These are phyloP conservation scores for Rhodofomes roseus DNA, from an alignment of 1,284 basidiomycete species.

Conservation along the genomic window DNA sequence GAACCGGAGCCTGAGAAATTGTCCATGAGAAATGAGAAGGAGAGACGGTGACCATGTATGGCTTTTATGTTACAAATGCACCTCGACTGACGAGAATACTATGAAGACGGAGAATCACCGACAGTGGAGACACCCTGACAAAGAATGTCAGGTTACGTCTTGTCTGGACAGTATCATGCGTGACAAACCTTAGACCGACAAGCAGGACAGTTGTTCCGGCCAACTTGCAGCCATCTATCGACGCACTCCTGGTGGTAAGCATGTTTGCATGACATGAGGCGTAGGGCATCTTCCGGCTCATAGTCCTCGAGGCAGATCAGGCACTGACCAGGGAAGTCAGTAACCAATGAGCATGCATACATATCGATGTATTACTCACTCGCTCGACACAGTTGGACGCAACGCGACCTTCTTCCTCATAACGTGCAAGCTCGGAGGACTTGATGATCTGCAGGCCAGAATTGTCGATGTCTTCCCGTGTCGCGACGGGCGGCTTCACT, in stretches of 20 bases:
- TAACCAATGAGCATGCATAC: slow-evolving; percentile 4
- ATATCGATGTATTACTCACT: slow-evolving; percentile 40
- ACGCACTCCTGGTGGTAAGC: slow-evolving; percentile 85
- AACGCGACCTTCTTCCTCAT: slow-evolving; percentile 58
- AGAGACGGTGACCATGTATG: not conserved
- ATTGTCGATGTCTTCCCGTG: slow-evolving; percentile 77
- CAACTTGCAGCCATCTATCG: slow-evolving; percentile 82
- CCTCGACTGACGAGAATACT: not conserved
- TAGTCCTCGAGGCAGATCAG: slow-evolving; percentile 86
- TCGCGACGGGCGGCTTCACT: slow-evolving; percentile 75
- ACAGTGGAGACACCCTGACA: slow-evolving; percentile 22
- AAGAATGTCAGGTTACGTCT: not conserved
- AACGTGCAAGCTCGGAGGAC: slow-evolving; percentile 45
- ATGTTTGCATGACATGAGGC: slow-evolving; percentile 79
- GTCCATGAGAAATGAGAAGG: slow-evolving; percentile 5
- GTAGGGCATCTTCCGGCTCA: slow-evolving; percentile 66
- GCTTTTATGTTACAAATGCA: slow-evolving; percentile 1
- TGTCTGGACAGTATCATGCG: not conserved
- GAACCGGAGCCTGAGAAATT: slow-evolving; percentile 4
- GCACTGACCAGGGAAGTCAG: slow-evolving; percentile 41
- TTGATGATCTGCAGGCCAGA: slow-evolving; percentile 74
- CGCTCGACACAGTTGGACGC: slow-evolving; percentile 74
- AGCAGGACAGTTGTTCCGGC: slow-evolving; percentile 88
- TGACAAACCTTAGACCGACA: slow-evolving; percentile 65
- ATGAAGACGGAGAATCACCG: slow-evolving; percentile 12